These are phyloP conservation scores for Mortierella sp. DNA, from an alignment of 371 early-diverging fungal species.

Conservation along the genomic window DNA sequence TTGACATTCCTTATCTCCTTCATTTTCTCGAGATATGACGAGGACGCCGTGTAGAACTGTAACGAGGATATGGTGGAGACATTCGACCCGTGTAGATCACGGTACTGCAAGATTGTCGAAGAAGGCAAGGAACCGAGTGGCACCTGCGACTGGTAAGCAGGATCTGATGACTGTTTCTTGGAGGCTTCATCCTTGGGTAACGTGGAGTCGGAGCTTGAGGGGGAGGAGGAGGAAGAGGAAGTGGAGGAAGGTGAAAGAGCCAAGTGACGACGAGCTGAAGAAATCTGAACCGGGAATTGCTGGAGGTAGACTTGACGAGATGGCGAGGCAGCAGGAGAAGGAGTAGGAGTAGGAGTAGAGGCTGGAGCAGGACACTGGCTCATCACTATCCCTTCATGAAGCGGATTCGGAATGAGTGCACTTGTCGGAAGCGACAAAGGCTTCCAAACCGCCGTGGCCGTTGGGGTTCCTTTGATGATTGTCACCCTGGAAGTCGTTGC, in stretches of 20 bases:
- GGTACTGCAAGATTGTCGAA: background rate
- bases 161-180: background rate
- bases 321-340: background rate
- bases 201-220: background rate
- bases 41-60: background rate
- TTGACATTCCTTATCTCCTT: no score
- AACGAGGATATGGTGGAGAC: background rate
- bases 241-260: background rate
- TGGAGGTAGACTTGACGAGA: background rate
- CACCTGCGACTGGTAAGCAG: background rate
- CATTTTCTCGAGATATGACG: no score
- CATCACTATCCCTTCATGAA: background rate
- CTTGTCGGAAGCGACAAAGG: background rate
- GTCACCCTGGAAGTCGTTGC: background rate
- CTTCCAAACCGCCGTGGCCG: background rate
- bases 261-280: background rate
- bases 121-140: background rate
- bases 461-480: background rate
- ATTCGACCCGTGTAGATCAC: background rate
- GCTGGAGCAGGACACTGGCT: background rate
- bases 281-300: background rate
- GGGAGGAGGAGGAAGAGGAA: no score
- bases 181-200: background rate
- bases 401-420: background rate
- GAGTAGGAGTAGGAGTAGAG: background rate